Evolutionary conservation across 2,329 filamentous ascomycete genomes (phyloP).

Genomic region (Paraphoma chrysanthemicola): DNA sequence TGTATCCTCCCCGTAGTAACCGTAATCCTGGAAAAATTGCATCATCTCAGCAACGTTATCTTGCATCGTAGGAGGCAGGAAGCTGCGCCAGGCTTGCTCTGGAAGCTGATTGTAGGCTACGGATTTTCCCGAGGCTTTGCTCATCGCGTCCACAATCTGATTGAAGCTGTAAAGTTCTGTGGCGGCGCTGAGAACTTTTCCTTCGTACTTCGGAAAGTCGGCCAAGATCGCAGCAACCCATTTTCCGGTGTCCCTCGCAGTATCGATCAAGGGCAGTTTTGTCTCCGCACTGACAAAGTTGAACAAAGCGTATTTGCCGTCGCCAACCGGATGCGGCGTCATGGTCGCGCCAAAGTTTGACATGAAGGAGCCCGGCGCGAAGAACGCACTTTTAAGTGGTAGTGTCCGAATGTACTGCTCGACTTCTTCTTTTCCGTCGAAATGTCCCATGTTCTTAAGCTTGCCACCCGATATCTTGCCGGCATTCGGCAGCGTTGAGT

Average conservation of each 20-base stretch:
- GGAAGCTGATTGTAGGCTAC: slow-evolving; percentile 19
- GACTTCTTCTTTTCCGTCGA: slow-evolving; percentile 51
- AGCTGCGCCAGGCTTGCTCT: slow-evolving; percentile 11
- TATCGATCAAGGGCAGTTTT: slow-evolving; percentile 51
- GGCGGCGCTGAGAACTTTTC: slow-evolving; percentile 53
- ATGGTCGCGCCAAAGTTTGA: slow-evolving; percentile 23
- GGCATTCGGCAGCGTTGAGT: slow-evolving; percentile 47
- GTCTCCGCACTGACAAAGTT: slow-evolving; percentile 10
- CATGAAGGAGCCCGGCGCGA: slow-evolving; percentile 15
- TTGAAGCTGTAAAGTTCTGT: slow-evolving; percentile 46
- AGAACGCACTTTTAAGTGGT: slow-evolving; percentile 31
- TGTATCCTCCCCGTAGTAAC: slow-evolving; percentile 44
- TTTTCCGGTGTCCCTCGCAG: slow-evolving; percentile 52
- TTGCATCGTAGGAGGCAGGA: slow-evolving; percentile 1
- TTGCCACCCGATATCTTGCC: slow-evolving; percentile 44
- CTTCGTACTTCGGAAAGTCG: slow-evolving; percentile 50
- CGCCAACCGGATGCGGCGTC: slow-evolving; percentile 37
- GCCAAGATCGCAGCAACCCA: slow-evolving; percentile 47
- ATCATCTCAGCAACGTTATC: slow-evolving; percentile 15
- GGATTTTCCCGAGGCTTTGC: slow-evolving; percentile 46
- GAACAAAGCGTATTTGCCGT: slow-evolving; percentile 36
- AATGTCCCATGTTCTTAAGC: slow-evolving; percentile 45
- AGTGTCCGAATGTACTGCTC: slow-evolving; percentile 40
- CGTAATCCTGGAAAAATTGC: slow-evolving; percentile 34
- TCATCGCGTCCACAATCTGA: slow-evolving; percentile 50